phyloP scores from a whole-genome alignment of 2,329 filamentous ascomycete species.

The Alternaria novae-zelandiae region DNA sequence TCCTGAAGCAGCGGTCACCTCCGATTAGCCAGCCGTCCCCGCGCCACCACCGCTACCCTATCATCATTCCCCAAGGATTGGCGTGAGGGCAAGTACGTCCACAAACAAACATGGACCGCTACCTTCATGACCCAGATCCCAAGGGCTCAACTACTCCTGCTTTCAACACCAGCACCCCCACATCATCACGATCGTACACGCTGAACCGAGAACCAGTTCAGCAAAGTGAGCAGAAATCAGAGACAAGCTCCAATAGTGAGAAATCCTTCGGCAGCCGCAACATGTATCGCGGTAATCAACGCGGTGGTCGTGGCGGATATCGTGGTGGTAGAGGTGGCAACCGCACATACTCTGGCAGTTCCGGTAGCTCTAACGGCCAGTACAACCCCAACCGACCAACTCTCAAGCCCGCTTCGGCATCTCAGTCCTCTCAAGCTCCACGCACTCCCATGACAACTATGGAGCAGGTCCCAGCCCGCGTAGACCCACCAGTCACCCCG shows the following conservation, averaged over 20 bases:
- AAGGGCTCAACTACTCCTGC: conserved; percentile 6
- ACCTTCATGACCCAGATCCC: background rate
- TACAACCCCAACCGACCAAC: conserved; percentile 5
- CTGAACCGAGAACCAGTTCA: background rate
- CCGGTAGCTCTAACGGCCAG: conserved; percentile 18
- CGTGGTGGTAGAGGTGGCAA: conserved; percentile 12
- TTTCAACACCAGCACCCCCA: background rate
- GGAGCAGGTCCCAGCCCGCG: background rate
- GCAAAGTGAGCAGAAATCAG: conserved; percentile 3
- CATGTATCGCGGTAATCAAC: conserved; percentile 17
- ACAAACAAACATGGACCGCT: conserved; percentile 11
- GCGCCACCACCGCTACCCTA: background rate
- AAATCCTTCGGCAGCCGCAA: background rate
- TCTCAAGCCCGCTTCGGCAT: background rate
- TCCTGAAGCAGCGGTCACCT: conserved; percentile 15
- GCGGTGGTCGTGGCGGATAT: conserved; percentile 8
- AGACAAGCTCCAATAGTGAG: conserved; percentile 5
- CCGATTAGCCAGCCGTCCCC: background rate
- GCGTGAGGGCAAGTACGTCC: background rate
- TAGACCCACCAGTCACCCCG: conserved; percentile 5
- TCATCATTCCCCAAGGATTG: background rate
- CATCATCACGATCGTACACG: background rate
- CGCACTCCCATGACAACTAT: conserved; percentile 1
- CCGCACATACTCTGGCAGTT: conserved; percentile 21
- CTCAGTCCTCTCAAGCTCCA: background rate